Percentiles rank a stretch among this genome's conserved stretches.
phyloP scores from a whole-genome alignment of 164 flowering plant species.

The Cinnamomum micranthum region DNA sequence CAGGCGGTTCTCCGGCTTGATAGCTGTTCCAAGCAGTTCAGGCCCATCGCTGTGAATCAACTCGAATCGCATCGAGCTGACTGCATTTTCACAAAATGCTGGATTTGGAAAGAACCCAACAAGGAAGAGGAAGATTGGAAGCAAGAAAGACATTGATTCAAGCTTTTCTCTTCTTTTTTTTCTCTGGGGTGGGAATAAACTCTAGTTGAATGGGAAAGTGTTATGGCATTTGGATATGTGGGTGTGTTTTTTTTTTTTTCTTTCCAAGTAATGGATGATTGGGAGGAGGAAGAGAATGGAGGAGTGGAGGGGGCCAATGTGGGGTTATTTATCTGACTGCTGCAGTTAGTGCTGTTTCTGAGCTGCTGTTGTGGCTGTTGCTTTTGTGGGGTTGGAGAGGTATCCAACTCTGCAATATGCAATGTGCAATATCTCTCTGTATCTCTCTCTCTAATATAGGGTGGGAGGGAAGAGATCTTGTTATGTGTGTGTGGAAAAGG shows the following conservation, averaged over 20 bases:
- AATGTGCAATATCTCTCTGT: too few species aligned
- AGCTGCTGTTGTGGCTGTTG: not conserved
- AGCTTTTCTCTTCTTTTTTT: not conserved
- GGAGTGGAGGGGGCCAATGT: not conserved
- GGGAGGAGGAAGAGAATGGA: not conserved
- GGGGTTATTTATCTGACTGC: not conserved
- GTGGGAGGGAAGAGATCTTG: too few species aligned
- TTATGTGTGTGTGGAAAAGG: not conserved
- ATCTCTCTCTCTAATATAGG: too few species aligned
- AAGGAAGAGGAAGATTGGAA: constrained; percentile 5
- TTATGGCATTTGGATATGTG: not conserved
- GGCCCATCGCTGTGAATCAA: constrained; percentile 15
- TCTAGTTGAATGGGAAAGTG: not conserved
- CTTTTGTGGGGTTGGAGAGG: not conserved
- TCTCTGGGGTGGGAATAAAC: not conserved
- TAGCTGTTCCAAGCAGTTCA: not conserved
- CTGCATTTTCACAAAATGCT: not conserved
- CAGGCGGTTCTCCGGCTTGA: not conserved
- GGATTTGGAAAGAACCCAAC: constrained; percentile 10
- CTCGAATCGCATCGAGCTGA: constrained; percentile 10
- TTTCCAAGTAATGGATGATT: too few species aligned
- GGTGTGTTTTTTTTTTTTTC: not conserved
- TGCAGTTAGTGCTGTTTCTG: not conserved
- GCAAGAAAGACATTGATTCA: constrained; percentile 9
- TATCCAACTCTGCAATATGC: too few species aligned